Evolutionary conservation across 805 yeast genomes (phyloP).

Genomic region (Ogataea methylovora): DNA sequence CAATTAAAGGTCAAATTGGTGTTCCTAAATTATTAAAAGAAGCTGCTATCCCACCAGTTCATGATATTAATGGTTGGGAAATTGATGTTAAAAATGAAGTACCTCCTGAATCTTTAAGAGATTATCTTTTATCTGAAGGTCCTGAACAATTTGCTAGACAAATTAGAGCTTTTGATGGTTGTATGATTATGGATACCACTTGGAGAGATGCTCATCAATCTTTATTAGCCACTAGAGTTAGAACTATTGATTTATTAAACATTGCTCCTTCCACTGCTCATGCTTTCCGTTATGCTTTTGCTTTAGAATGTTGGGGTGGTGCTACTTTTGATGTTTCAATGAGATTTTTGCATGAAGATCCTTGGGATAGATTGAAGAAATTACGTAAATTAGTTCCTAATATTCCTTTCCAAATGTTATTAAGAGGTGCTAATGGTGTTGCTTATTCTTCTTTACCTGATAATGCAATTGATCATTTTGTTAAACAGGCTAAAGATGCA

Average conservation of each 20-base stretch:
- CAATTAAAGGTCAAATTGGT: slow-evolving; percentile 94
- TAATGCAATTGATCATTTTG: slow-evolving; percentile 97
- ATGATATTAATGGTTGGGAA: slow-evolving; percentile 52
- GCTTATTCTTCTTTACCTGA: slow-evolving; percentile 98
- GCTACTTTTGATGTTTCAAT: slow-evolving; percentile 98
- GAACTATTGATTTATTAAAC: slow-evolving; percentile 85
- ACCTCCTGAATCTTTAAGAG: slow-evolving; percentile 85
- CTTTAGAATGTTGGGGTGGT: slow-evolving; percentile 99
- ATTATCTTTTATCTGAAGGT: slow-evolving; percentile 74
- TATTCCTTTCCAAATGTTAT: slow-evolving; percentile 98
- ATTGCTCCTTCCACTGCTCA: slow-evolving; percentile 93
- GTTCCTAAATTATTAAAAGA: slow-evolving; percentile 73
- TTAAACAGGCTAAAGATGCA: slow-evolving; percentile 84
- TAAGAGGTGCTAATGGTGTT: slow-evolving; percentile 99
- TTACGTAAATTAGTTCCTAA: slow-evolving; percentile 90
- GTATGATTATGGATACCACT: slow-evolving; percentile 94
- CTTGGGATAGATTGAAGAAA: slow-evolving; percentile 92
- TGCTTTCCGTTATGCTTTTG: slow-evolving; percentile 84
- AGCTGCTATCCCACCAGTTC: slow-evolving; percentile 69
- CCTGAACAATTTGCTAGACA: slow-evolving; percentile 86
- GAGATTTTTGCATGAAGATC: slow-evolving; percentile 98
- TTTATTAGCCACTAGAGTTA: slow-evolving; percentile 90
- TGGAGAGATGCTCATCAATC: slow-evolving; percentile 99
- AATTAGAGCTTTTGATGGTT: slow-evolving; percentile 78
- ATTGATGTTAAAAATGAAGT: slow-evolving; percentile 49